Evolutionary conservation across 2,329 filamentous ascomycete species (phyloP), one percentile per base, ranked within the genome.

Genomic region (Fusarium chaquense): DNA sequence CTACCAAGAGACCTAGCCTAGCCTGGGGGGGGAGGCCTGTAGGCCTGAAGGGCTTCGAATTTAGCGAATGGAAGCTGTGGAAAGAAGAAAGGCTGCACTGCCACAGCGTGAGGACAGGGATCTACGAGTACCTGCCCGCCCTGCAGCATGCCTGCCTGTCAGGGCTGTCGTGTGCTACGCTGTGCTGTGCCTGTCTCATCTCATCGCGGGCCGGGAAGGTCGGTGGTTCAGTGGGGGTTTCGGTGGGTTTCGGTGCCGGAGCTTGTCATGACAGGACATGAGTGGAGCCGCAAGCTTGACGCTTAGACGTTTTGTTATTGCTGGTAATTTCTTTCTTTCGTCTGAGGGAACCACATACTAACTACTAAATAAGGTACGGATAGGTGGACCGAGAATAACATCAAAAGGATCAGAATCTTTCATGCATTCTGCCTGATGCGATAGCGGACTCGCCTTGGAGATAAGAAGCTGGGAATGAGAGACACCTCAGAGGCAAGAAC

Each of bases 331-430:
- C 54, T 44, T 51, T 60, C 51, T 41, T 51, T 60, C 40, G 59
- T 52, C 66, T 52, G 52, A 52, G 26, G 47, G 22, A 50, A 67
- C 67, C 67, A 70, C 67, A 51, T 66, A 69, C 36, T 40, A 22
- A 20, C 20, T 20, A 20, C 20, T 20, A 20, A 20, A 40, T 22
- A 13, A 40, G n/a, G 65, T 44, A 26, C 26, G 28, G 22, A 26
- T 57, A 41, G 22, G 46, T 69, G 67, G 67, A 63, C 67, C 70
- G 62, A 70, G 62, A 40, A 65, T 15, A 54, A 43, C 38, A 70
- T 56, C 32, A 62, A 44, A 46, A 49, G 35, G 44, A 53, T 43
- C 47, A 54, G 45, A 33, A 61, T 35, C 13, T 12, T 32, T 53
- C n/a, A 13, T 18, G 15, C 49, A 11, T 41, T 16, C 12, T 20